Evolutionary conservation across 345 rosid species (phyloP).

Genomic region (Euphorbia peplus): DNA sequence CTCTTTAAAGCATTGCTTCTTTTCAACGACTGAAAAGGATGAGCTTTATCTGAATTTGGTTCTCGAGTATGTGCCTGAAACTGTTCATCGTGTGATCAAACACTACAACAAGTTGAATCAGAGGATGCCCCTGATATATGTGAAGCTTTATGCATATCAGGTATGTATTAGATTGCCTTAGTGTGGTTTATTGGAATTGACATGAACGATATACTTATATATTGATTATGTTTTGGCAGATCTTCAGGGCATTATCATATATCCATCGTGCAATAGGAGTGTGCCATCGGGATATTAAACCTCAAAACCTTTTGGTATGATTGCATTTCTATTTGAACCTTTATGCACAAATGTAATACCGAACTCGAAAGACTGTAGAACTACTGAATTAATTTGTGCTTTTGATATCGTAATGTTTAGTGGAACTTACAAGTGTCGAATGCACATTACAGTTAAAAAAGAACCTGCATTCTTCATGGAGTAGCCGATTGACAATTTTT

Average conservation of each 20-base stretch:
- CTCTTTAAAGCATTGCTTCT: conserved; percentile 90
- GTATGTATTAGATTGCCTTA: conserved; percentile 31
- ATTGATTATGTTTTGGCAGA: conserved; percentile 46
- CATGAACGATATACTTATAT: conserved; percentile 5
- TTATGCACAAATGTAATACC: not conserved
- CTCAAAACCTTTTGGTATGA: conserved; percentile 93
- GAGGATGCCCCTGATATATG: conserved; percentile 87
- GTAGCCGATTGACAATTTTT: not conserved
- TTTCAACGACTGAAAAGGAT: conserved; percentile 91
- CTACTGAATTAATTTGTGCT: not conserved
- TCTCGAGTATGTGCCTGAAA: conserved; percentile 96
- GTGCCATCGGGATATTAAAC: conserved; percentile 96
- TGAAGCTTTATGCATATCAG: conserved; percentile 92
- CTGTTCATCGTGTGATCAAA: conserved; percentile 85
- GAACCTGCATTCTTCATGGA: not conserved
- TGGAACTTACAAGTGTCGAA: not conserved
- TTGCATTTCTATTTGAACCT: not conserved
- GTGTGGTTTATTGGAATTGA: not conserved
- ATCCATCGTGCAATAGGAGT: conserved; percentile 84
- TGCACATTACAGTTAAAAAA: not conserved
- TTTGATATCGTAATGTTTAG: not conserved
- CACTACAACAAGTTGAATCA: conserved; percentile 89
- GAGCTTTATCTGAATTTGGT: conserved; percentile 96
- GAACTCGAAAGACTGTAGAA: not conserved
- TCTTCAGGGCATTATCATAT: conserved; percentile 87